Evolutionary conservation across 2,329 filamentous ascomycete species (phyloP).

Genomic region (Zymoseptoria pseudotritici): DNA sequence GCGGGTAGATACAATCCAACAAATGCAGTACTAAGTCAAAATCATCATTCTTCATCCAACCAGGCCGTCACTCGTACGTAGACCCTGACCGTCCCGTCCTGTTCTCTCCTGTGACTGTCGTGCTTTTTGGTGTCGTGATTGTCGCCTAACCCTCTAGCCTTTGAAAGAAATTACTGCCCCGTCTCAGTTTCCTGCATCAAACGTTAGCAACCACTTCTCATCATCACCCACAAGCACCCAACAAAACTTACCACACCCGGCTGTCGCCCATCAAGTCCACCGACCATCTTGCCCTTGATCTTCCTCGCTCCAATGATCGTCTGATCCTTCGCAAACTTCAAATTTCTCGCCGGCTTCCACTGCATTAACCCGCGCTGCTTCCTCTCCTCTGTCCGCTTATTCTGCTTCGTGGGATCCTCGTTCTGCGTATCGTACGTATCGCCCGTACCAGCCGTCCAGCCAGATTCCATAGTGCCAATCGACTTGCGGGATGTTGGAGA

Average conservation of each 20-base stretch:
- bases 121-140: not conserved
- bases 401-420: conserved; percentile 59
- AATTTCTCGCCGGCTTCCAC: conserved; percentile 83
- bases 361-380: conserved; percentile 91
- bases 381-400: conserved; percentile 65
- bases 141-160: not conserved
- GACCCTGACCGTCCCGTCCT: not conserved
- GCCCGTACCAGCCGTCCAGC: conserved; percentile 28
- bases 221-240: not conserved
- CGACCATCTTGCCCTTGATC: conserved; percentile 66
- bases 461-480: conserved; percentile 25
- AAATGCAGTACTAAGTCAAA: not conserved
- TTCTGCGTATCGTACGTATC: conserved; percentile 20
- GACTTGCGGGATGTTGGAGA: conserved; percentile 16
- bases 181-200: conserved; percentile 19
- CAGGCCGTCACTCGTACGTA: not conserved
- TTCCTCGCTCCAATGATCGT: conserved; percentile 69
- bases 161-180: conserved; percentile 1
- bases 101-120: not conserved
- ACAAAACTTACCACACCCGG: conserved; percentile 59
- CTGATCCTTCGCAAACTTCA: conserved; percentile 82
- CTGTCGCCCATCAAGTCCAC: conserved; percentile 66
- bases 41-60: not conserved
- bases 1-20: not conserved
- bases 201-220: conserved; percentile 5